Evolutionary conservation across 2,329 filamentous ascomycete genomes (phyloP).

Genomic region (Epichloe coenophiala): DNA sequence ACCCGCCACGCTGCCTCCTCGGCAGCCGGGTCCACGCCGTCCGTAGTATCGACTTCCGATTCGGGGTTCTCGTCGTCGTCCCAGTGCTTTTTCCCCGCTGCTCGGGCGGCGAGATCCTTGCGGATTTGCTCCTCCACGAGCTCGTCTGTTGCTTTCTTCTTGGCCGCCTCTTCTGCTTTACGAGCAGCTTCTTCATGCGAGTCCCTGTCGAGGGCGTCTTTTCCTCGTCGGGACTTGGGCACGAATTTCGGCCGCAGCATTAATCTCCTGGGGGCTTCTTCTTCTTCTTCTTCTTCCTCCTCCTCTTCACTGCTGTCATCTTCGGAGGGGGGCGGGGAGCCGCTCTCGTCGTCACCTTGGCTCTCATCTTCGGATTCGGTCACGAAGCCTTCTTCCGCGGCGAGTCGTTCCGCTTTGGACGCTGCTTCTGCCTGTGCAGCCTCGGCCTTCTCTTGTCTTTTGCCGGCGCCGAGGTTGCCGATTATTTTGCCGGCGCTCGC

Average conservation of each 20-base stretch:
- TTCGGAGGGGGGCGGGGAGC: constrained; percentile 13
- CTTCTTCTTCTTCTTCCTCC: constrained; percentile 4
- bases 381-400: constrained; percentile 49
- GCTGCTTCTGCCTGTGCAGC: constrained; percentile 36
- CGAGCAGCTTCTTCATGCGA: constrained; percentile 22
- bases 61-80: constrained; percentile 61
- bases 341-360: constrained; percentile 15
- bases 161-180: constrained; percentile 43
- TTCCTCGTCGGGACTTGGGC: constrained; percentile 40
- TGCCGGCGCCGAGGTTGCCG: constrained; percentile 28
- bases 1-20: constrained; percentile 91
- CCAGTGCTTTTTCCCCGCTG: constrained; percentile 70
- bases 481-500: constrained; percentile 43
- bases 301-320: constrained; percentile 29
- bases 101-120: constrained; percentile 62
- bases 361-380: constrained; percentile 37
- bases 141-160: constrained; percentile 58
- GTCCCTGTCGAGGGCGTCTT: constrained; percentile 14
- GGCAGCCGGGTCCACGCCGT: constrained; percentile 73
- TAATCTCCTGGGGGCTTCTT: constrained; percentile 28
- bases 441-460: constrained; percentile 20
- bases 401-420: constrained; percentile 35
- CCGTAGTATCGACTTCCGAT: constrained; percentile 75
- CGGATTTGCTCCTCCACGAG: constrained; percentile 82
- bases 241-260: constrained; percentile 53